These are phyloP conservation scores for Aspergillus phoenicis DNA, from an alignment of 2,329 filamentous ascomycete genomes.

Conservation along the genomic window DNA sequence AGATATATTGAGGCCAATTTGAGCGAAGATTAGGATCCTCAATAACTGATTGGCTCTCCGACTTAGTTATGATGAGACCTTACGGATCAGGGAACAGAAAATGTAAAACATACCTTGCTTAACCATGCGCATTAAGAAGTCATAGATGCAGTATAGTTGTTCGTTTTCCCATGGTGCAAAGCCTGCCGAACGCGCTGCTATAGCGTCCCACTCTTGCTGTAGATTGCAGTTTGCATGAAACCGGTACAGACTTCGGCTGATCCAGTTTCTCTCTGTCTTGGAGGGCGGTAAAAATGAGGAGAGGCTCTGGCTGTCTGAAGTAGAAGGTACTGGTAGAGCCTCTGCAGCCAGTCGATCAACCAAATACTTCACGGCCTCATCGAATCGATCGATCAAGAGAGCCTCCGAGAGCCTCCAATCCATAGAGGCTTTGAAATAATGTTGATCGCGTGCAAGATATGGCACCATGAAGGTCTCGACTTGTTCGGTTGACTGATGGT, in stretches of 20 bases:
- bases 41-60: neutral
- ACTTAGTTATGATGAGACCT: neutral
- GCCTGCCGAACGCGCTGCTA: no score
- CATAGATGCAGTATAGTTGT: neutral
- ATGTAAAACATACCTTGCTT: no score
- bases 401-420: neutral
- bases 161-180: constrained; percentile 6
- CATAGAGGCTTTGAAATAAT: neutral
- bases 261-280: neutral
- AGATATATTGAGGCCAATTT: no score
- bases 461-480: neutral
- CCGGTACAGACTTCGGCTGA: neutral
- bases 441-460: neutral
- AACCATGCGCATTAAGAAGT: no score
- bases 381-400: neutral
- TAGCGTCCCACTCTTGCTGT: no score
- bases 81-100: no score
- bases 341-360: neutral
- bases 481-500: neutral
- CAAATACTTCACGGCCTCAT: neutral
- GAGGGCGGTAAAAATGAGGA: neutral
- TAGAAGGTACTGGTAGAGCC: neutral
- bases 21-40: no score
- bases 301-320: neutral
- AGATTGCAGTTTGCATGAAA: neutral